Base-by-base conservation (phyloP, 2,329 filamentous ascomycete species). In the Exophiala oligosperma region DNA sequence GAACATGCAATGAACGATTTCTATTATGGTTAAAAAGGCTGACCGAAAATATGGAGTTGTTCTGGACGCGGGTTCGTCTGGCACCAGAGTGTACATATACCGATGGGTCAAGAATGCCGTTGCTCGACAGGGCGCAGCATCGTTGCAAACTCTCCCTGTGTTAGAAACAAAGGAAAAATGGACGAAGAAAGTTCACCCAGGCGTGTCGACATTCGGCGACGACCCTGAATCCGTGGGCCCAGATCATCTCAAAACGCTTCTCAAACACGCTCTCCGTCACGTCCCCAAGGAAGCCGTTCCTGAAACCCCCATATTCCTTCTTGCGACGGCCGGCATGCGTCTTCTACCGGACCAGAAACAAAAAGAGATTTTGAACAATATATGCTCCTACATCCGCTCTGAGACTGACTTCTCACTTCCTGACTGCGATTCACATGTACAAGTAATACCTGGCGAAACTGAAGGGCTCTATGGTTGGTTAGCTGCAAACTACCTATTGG, bases 401-500 rank as follows among this genome's bases (percentile, higher is more conserved):
- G 87, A 89, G 57, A 93, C 92, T 1, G 77, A 85, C 3, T 97
- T 99, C 68, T 83, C 88, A 52, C 80, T 99, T 1, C 91, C 92
- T n/a, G 91, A 97, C 71, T 99, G 94, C 77, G 84, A 83, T 59
- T 75, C 91, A 40, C 91, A 97, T 70, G 88, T 99, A 14, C 92
- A 97, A 72, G 91, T 97, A 32, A 99, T 99, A 62, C 86, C 92
- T 0, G 94, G 94, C 44, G 92, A 96, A 73, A 97, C 94, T 0
- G 94, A 99, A 73, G 94, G 92, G 2, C 75, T 99, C 29, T 99
- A 97, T 68, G 94, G 94, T 40, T 99, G 94, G 94, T 89, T 99
- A 67, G 93, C 95, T 6, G 90, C 93, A 53, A 99, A 99, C 71
- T 99, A 99, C 70, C 77, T 99, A 29, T 81, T 99, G 1, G 93